These are phyloP conservation scores for Apophysomyces trapeziformis DNA, from an alignment of 371 early-diverging fungal species.

Conservation along the genomic window DNA sequence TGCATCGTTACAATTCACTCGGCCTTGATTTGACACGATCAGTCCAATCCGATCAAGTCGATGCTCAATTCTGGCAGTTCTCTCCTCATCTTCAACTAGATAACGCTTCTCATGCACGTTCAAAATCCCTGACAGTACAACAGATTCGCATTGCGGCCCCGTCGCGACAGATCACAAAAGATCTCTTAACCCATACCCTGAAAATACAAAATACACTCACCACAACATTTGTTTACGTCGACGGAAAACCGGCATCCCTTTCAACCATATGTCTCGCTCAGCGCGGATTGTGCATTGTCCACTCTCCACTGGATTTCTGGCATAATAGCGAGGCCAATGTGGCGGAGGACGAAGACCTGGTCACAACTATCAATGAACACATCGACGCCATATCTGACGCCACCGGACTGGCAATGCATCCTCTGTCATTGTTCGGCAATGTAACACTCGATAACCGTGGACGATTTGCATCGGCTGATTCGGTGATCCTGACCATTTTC, in stretches of 20 bases:
- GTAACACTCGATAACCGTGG: slow-evolving; percentile 30
- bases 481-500: slow-evolving; percentile 47
- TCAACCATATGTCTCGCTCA: slow-evolving; percentile 26
- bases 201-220: slow-evolving; percentile 24
- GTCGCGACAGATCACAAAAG: slow-evolving; percentile 21
- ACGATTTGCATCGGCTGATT: slow-evolving; percentile 47
- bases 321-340: slow-evolving; percentile 13
- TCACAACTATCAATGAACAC: slow-evolving; percentile 40
- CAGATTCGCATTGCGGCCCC: slow-evolving; percentile 36
- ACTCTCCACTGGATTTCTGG: slow-evolving; percentile 65
- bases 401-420: slow-evolving; percentile 53
- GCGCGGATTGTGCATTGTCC: slow-evolving; percentile 51
- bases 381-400: slow-evolving; percentile 28
- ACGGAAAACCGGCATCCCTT: slow-evolving; percentile 26
- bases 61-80: slow-evolving; percentile 37
- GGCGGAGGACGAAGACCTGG: slow-evolving; percentile 32
- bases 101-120: slow-evolving; percentile 24
- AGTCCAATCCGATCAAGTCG: slow-evolving; percentile 18
- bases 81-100: slow-evolving; percentile 29
- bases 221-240: slow-evolving; percentile 26
- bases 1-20: slow-evolving; percentile 32
- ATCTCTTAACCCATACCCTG: slow-evolving; percentile 23
- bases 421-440: slow-evolving; percentile 59
- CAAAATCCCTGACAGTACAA: slow-evolving; percentile 31
- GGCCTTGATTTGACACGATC: slow-evolving; percentile 24